Conservation (phyloP, 2,329 filamentous ascomycete species). For the Apiospora marii region DNA sequence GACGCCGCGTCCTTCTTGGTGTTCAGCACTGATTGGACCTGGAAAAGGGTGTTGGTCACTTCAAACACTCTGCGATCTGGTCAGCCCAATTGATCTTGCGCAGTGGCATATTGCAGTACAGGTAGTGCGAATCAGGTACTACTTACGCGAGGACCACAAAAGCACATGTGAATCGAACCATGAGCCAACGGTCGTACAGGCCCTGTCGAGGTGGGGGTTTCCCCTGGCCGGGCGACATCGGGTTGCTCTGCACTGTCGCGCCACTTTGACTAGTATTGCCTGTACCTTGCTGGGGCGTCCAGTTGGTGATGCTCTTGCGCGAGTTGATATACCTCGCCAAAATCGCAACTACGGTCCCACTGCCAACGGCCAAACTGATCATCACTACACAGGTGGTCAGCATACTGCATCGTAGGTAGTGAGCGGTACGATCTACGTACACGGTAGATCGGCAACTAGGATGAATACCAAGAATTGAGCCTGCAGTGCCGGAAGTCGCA, state of each 20-base stretch:
- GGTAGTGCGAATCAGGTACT: not conserved
- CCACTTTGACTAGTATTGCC: constrained; percentile 1
- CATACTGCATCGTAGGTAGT: too few species aligned
- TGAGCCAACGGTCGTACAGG: constrained; percentile 39
- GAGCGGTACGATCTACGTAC: constrained; percentile 30
- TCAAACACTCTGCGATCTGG: constrained; percentile 34
- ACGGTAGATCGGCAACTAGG: constrained; percentile 36
- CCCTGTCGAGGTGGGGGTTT: constrained; percentile 26
- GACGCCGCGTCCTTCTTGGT: constrained; percentile 27
- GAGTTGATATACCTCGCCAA: constrained; percentile 35
- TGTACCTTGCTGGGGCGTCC: constrained; percentile 28
- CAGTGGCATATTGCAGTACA: not conserved
- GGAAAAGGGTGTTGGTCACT: constrained; percentile 39
- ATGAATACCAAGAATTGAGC: constrained; percentile 35
- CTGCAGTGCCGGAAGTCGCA: constrained; percentile 33
- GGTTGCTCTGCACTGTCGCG: constrained; percentile 6
- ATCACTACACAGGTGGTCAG: constrained; percentile 28
- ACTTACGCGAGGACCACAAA: constrained; percentile 36
- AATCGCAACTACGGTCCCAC: constrained; percentile 36
- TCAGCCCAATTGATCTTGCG: not conserved
- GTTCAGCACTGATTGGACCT: constrained; percentile 35
- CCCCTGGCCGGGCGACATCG: not conserved
- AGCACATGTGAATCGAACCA: constrained; percentile 39
- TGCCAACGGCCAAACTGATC: constrained; percentile 34
- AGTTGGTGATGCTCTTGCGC: constrained; percentile 36